These are phyloP conservation scores for Triticum timopheevii DNA, from an alignment of 176 grass and related monocot genomes.

Conservation along the genomic window DNA sequence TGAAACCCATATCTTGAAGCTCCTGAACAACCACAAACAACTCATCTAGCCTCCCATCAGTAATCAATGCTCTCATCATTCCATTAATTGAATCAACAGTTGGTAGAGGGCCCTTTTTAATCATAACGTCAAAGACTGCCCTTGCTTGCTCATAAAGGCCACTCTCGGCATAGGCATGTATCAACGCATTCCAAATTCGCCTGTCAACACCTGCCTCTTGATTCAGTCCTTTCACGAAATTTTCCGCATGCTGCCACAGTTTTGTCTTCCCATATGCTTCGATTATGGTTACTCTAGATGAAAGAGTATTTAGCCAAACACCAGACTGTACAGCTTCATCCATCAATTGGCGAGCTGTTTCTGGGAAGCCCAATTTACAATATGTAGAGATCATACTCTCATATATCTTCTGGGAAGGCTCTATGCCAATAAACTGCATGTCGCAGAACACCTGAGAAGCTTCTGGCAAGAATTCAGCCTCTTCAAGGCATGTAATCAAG, in stretches of 20 bases:
- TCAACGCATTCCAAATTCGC: slow-evolving; percentile 90
- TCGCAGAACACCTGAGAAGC: slow-evolving; percentile 82
- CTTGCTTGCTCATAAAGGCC: slow-evolving; percentile 85
- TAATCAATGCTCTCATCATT: slow-evolving; percentile 80
- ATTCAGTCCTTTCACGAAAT: slow-evolving; percentile 64
- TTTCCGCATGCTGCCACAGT: slow-evolving; percentile 82
- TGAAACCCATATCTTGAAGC: slow-evolving; percentile 93
- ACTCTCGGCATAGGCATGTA: slow-evolving; percentile 80
- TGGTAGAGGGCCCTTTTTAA: slow-evolving; percentile 76
- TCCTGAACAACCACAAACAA: slow-evolving; percentile 82
- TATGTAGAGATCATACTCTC: slow-evolving; percentile 64
- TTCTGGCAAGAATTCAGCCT: slow-evolving; percentile 60
- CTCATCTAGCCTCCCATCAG: slow-evolving; percentile 82
- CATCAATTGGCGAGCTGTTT: slow-evolving; percentile 73
- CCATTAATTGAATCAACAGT: slow-evolving; percentile 85
- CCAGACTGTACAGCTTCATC: slow-evolving; percentile 49
- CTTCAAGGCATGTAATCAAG: slow-evolving; percentile 68
- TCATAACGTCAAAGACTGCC: slow-evolving; percentile 81
- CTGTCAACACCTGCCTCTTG: slow-evolving; percentile 55
- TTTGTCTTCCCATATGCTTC: slow-evolving; percentile 75
- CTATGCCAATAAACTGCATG: slow-evolving; percentile 71
- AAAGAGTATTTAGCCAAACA: slow-evolving; percentile 53
- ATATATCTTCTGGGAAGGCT: slow-evolving; percentile 60
- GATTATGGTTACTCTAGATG: slow-evolving; percentile 59
- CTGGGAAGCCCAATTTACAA: slow-evolving; percentile 87